These are phyloP conservation scores for Hsuehochloa calcarea DNA, from an alignment of 176 grass and related monocot genomes.

Conservation along the genomic window DNA sequence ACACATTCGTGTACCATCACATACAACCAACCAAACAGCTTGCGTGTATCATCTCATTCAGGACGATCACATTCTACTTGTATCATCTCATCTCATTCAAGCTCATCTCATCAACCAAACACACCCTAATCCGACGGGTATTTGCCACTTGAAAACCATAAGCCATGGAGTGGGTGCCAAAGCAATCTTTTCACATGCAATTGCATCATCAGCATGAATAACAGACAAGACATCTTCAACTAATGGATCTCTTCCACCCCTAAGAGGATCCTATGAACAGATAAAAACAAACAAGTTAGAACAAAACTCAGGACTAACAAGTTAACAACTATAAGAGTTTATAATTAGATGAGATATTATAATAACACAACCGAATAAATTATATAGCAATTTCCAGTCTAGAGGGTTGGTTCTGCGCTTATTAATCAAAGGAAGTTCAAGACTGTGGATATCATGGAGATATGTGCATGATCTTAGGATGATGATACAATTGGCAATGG, in stretches of 20 bases:
- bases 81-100: too few species aligned
- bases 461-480: too few species aligned
- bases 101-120: too few species aligned
- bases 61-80: too few species aligned
- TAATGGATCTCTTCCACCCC: conserved; percentile 90
- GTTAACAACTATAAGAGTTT: conserved; percentile 13
- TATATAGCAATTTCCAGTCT: not conserved
- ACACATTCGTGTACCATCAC: too few species aligned
- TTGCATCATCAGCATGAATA: conserved; percentile 58
- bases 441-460: too few species aligned
- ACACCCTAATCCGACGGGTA: conserved; percentile 72
- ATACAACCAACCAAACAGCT: too few species aligned
- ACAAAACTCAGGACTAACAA: not conserved
- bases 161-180: conserved; percentile 49
- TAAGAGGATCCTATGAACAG: conserved; percentile 78
- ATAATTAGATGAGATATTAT: not conserved
- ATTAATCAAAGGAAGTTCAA: conserved; percentile 8
- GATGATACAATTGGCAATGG: too few species aligned
- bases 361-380: conserved; percentile 2
- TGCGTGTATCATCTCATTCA: too few species aligned
- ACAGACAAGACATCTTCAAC: conserved; percentile 75
- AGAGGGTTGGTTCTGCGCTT: not conserved
- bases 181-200: conserved; percentile 42
- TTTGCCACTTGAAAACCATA: conserved; percentile 80
- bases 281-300: conserved; percentile 23